Evolutionary conservation across 169 alveolate genomes (phyloP).

Genomic region (Theileria annulata): DNA sequence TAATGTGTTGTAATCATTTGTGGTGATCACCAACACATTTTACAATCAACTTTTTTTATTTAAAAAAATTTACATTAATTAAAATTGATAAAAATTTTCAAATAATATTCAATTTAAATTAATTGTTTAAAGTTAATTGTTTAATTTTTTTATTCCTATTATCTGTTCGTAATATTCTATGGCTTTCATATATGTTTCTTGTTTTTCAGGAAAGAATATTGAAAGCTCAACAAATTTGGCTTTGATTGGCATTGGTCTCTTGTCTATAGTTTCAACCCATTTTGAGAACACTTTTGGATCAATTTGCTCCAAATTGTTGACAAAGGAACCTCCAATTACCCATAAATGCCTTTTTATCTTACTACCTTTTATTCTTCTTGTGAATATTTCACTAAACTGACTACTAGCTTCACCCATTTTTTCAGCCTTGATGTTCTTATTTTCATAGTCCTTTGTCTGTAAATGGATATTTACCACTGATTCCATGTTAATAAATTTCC

Average conservation of each 20-base stretch:
- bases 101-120: no score
- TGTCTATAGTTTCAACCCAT: constrained; percentile 37
- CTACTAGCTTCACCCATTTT: neutral
- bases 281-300: constrained; percentile 1
- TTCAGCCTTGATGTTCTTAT: neutral
- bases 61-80: neutral
- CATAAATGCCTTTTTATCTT: constrained; percentile 37
- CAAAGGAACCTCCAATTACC: constrained; percentile 57
- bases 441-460: neutral
- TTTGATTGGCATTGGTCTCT: constrained; percentile 62
- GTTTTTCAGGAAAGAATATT: constrained; percentile 54
- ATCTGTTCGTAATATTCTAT: constrained; percentile 35
- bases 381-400: neutral
- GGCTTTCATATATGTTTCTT: constrained; percentile 31
- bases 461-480: neutral
- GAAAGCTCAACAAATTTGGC: constrained; percentile 36
- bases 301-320: constrained; percentile 40
- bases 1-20: no score
- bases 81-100: neutral
- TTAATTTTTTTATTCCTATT: constrained; percentile 1
- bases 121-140: no score
- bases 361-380: constrained; percentile 22
- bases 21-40: no score
- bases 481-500: constrained; percentile 57
- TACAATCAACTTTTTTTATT: neutral